Conservation (phyloP, 192 early-diverging fungal species). For the Gonapodya prolifera region DNA sequence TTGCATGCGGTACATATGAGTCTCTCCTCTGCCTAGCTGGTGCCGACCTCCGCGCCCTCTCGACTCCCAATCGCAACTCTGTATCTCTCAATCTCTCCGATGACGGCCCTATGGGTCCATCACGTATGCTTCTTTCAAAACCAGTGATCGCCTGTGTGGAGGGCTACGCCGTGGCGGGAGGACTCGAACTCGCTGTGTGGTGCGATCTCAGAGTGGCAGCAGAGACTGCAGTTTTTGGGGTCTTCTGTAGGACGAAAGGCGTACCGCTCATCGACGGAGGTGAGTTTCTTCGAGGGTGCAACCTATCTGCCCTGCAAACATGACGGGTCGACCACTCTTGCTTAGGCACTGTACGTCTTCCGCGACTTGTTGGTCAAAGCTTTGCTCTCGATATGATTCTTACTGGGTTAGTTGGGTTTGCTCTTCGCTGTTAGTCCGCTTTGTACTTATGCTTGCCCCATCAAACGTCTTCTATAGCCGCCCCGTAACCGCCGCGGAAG, state of each 20-base stretch:
- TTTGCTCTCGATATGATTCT: slow-evolving; percentile 35
- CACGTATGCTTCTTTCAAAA: slow-evolving; percentile 31
- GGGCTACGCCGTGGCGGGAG: slow-evolving; percentile 39
- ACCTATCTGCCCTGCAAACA: neutral
- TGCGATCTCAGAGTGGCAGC: slow-evolving; percentile 35
- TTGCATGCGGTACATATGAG: neutral
- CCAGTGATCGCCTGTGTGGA: slow-evolving; percentile 39
- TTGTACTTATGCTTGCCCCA: neutral
- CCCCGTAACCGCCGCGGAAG: slow-evolving; percentile 24
- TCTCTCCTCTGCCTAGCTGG: neutral
- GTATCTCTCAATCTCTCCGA: neutral
- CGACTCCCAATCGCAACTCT: neutral
- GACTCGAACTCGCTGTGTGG: slow-evolving; percentile 35
- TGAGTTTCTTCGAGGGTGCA: slow-evolving; percentile 20
- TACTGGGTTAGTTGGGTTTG: slow-evolving; percentile 19
- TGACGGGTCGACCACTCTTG: neutral
- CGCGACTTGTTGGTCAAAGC: slow-evolving; percentile 28
- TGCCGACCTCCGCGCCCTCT: neutral
- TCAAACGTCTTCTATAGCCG: slow-evolving; percentile 14
- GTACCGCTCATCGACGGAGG: slow-evolving; percentile 41
- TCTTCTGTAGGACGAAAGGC: slow-evolving; percentile 32
- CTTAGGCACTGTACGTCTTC: slow-evolving; percentile 14
- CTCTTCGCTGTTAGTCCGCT: neutral
- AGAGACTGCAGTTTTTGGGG: slow-evolving; percentile 21
- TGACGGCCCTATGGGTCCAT: slow-evolving; percentile 26